phyloP scores from a whole-genome alignment of 2,329 filamentous ascomycete species.

The Stemphylium vesicarium region DNA sequence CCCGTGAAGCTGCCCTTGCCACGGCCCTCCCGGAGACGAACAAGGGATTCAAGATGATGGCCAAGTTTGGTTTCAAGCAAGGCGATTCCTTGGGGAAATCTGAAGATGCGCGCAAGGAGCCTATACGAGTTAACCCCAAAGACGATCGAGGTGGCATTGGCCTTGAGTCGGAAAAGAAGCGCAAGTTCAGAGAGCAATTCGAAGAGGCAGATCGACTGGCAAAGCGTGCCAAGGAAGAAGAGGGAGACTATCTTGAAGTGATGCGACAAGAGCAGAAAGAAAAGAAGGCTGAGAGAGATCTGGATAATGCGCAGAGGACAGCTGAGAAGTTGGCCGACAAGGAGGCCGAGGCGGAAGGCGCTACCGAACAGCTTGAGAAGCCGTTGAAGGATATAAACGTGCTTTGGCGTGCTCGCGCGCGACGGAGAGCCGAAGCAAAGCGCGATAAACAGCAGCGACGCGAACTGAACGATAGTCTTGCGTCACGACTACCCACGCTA shows the following conservation, averaged over 20 bases:
- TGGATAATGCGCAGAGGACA: slow-evolving; percentile 80
- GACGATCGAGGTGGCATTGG: slow-evolving; percentile 85
- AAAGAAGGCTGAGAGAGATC: slow-evolving; percentile 65
- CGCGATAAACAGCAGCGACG: slow-evolving; percentile 57
- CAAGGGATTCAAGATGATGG: slow-evolving; percentile 96
- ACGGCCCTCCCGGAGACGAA: slow-evolving; percentile 74
- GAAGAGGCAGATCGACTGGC: slow-evolving; percentile 40
- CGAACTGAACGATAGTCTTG: slow-evolving; percentile 38
- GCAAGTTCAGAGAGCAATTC: slow-evolving; percentile 61
- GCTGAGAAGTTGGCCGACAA: slow-evolving; percentile 72
- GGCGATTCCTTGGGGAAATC: slow-evolving; percentile 75
- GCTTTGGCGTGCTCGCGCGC: slow-evolving; percentile 78
- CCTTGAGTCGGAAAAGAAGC: slow-evolving; percentile 80
- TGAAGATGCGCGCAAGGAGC: slow-evolving; percentile 66
- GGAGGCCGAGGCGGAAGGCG: slow-evolving; percentile 31
- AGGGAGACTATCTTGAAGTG: slow-evolving; percentile 46
- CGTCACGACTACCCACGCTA: slow-evolving; percentile 64
- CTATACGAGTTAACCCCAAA: slow-evolving; percentile 77
- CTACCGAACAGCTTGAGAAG: slow-evolving; percentile 45
- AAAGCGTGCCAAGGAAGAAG: slow-evolving; percentile 56
- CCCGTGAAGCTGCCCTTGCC: slow-evolving; percentile 76
- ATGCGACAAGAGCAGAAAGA: slow-evolving; percentile 44
- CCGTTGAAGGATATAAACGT: slow-evolving; percentile 74
- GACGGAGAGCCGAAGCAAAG: slow-evolving; percentile 72
- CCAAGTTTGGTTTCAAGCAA: slow-evolving; percentile 86